phyloP scores from a whole-genome alignment of 805 yeast species.

The Maudiozyma serrabonitensis region DNA sequence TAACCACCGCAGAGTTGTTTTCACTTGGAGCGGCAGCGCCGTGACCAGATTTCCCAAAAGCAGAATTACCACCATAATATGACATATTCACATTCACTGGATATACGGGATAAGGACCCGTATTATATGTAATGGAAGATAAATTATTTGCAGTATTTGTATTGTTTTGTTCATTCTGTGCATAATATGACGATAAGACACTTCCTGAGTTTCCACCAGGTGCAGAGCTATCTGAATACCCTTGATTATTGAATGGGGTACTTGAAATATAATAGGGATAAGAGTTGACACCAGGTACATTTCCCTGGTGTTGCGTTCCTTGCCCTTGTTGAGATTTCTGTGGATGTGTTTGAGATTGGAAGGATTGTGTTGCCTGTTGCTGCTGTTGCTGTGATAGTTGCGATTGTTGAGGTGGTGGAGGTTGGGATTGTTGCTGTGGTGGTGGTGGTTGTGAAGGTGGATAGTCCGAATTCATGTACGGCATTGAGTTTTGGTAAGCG shows the following conservation, averaged over 20 bases:
- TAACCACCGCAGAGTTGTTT: background rate
- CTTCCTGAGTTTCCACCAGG: background rate
- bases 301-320: background rate
- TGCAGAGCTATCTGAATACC: slow-evolving; percentile 1
- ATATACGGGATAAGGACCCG: slow-evolving; percentile 4
- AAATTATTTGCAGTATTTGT: background rate
- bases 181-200: slow-evolving; percentile 1
- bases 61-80: slow-evolving; percentile 6
- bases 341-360: slow-evolving; percentile 7
- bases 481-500: background rate
- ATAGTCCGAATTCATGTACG: slow-evolving; percentile 4
- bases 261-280: slow-evolving; percentile 4
- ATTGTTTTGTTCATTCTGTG: background rate
- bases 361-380: background rate
- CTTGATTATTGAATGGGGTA: background rate
- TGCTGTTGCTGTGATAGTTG: slow-evolving; percentile 11
- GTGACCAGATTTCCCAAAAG: background rate
- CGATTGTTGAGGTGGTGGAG: slow-evolving; percentile 4
- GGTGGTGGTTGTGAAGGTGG: slow-evolving; percentile 7
- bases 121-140: slow-evolving; percentile 2
- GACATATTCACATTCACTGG: slow-evolving; percentile 7
- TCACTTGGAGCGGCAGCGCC: background rate
- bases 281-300: background rate
- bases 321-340: slow-evolving; percentile 3
- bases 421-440: slow-evolving; percentile 2